These are phyloP conservation scores for Jasminum sambac DNA, from an alignment of 257 asterid species.

Conservation along the genomic window DNA sequence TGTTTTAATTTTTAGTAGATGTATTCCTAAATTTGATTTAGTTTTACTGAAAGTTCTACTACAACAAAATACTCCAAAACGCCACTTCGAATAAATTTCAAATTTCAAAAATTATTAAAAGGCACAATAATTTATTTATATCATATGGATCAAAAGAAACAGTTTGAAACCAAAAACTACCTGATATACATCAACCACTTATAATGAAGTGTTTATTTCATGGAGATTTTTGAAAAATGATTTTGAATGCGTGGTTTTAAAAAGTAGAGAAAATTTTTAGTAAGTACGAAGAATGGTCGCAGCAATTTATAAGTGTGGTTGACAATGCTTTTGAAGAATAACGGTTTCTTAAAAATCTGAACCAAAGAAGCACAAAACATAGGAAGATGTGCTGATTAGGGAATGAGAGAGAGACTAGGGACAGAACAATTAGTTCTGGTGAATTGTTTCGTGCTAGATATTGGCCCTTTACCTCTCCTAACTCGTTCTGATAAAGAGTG, in stretches of 20 bases:
- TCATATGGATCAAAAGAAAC: background rate
- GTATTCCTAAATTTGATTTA: background rate
- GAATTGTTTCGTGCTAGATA: background rate
- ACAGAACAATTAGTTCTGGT: background rate
- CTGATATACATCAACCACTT: background rate
- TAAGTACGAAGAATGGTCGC: too few relatives aligned
- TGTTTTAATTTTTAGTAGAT: background rate
- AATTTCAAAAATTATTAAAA: background rate
- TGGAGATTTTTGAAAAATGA: too few relatives aligned
- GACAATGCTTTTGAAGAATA: background rate
- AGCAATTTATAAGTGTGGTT: too few relatives aligned
- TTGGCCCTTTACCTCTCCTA: background rate
- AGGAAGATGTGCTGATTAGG: background rate
- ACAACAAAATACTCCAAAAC: background rate
- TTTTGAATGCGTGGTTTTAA: too few relatives aligned
- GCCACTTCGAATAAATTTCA: background rate
- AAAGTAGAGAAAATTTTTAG: too few relatives aligned
- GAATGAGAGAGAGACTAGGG: background rate
- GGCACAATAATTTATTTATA: background rate
- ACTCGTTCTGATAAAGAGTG: background rate
- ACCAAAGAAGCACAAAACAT: too few relatives aligned
- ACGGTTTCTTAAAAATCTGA: too few relatives aligned
- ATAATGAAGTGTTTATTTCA: background rate
- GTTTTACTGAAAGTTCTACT: background rate
- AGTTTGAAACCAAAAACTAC: conserved; percentile 5